A percentile compares a stretch with the other conserved stretches of the same genome.
These are phyloP conservation scores for Tylopilus sp. DNA, from an alignment of 768 basidiomycete species.

Conservation along the genomic window DNA sequence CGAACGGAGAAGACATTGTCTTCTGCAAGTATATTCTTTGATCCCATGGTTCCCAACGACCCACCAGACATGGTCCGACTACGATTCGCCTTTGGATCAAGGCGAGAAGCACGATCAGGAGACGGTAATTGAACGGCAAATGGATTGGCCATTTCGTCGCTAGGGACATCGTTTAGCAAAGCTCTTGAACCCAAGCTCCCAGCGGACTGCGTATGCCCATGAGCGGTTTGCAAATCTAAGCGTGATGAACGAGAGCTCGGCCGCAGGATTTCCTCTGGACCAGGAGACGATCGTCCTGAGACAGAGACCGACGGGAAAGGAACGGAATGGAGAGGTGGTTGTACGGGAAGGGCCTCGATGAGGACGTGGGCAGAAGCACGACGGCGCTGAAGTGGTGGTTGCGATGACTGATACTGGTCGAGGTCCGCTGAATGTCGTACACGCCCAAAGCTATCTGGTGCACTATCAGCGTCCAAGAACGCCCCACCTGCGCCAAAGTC, in stretches of 20 bases:
- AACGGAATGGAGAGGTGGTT: constrained; percentile 45
- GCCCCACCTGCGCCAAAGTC: constrained; percentile 47
- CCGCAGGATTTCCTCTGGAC: constrained; percentile 37
- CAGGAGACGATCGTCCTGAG: constrained; percentile 45
- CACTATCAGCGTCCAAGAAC: constrained; percentile 39
- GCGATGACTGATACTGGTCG: constrained; percentile 40
- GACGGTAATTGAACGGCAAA: constrained; percentile 37
- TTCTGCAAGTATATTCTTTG: constrained; percentile 34
- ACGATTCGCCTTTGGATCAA: constrained; percentile 39
- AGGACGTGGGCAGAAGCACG: constrained; percentile 49
- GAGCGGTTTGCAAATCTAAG: constrained; percentile 32
- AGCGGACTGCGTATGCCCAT: constrained; percentile 47
- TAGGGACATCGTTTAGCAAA: constrained; percentile 39
- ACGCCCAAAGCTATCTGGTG: constrained; percentile 34
- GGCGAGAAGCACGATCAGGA: constrained; percentile 39
- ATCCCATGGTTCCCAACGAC: constrained; percentile 39
- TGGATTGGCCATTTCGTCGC: constrained; percentile 30
- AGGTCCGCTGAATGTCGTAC: constrained; percentile 61
- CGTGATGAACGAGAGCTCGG: constrained; percentile 33
- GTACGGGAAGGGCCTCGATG: constrained; percentile 40
- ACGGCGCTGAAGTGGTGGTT: constrained; percentile 43
- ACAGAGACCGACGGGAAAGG: constrained; percentile 63
- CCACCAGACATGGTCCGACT: constrained; percentile 43
- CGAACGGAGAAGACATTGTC: constrained; percentile 70
- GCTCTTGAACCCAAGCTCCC: constrained; percentile 49